Conservation (phyloP, 2,329 filamentous ascomycete species). For the Aspergillus arachidicola region DNA sequence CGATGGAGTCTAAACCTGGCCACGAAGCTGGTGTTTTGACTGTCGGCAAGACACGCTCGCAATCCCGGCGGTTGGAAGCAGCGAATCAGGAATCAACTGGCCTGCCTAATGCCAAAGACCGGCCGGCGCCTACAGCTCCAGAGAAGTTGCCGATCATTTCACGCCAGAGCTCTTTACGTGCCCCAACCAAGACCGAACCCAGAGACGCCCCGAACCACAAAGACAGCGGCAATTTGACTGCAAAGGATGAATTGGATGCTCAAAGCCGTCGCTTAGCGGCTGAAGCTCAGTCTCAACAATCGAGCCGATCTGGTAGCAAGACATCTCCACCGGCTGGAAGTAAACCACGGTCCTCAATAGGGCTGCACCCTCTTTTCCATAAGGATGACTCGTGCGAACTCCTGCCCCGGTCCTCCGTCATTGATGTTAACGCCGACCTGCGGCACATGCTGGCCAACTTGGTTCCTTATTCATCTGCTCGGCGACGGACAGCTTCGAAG, state of each 20-base stretch:
- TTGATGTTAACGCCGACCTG: constrained; percentile 43
- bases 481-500: constrained; percentile 32
- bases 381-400: constrained; percentile 39
- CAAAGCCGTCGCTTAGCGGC: constrained; percentile 15
- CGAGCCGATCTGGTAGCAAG: constrained; percentile 33
- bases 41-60: constrained; percentile 46
- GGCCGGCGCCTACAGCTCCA: constrained; percentile 20
- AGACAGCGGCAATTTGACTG: not conserved
- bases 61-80: constrained; percentile 41
- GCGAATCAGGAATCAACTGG: constrained; percentile 25
- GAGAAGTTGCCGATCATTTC: constrained; percentile 21
- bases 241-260: constrained; percentile 1
- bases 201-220: constrained; percentile 5
- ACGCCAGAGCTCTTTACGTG: constrained; percentile 18
- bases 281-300: constrained; percentile 19
- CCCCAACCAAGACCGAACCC: constrained; percentile 7
- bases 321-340: constrained; percentile 22
- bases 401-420: constrained; percentile 41
- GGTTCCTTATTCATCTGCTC: constrained; percentile 32
- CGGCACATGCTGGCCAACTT: constrained; percentile 43
- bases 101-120: constrained; percentile 23
- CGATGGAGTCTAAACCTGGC: constrained; percentile 34
- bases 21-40: constrained; percentile 37
- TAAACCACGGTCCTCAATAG: constrained; percentile 39
- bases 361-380: constrained; percentile 42